Evolutionary conservation across 1,284 basidiomycete genomes (phyloP).

Genomic region (Trichosporon sp.): DNA sequence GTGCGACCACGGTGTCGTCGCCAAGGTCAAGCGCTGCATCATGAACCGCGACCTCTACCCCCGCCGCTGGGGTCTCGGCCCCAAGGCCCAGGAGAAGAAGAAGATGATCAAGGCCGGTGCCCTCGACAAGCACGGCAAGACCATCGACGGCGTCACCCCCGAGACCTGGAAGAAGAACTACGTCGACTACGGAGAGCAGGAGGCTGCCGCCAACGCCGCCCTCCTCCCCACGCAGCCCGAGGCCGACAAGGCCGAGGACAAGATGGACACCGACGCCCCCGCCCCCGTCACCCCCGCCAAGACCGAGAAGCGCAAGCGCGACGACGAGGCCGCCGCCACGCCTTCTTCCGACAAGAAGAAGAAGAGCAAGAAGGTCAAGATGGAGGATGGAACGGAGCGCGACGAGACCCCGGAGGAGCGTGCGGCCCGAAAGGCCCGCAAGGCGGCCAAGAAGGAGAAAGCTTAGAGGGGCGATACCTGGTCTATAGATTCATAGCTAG

Average conservation of each 20-base stretch:
- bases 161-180: slow-evolving; percentile 89
- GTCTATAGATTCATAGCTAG: slow-evolving; percentile 10
- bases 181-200: slow-evolving; percentile 74
- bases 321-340: slow-evolving; percentile 55
- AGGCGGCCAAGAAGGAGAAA: slow-evolving; percentile 53
- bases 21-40: slow-evolving; percentile 98
- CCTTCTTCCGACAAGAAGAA: slow-evolving; percentile 63
- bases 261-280: slow-evolving; percentile 25
- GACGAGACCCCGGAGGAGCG: slow-evolving; percentile 56
- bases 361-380: slow-evolving; percentile 61
- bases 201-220: slow-evolving; percentile 39
- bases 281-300: slow-evolving; percentile 54
- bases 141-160: slow-evolving; percentile 87
- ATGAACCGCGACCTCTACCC: slow-evolving; percentile 99
- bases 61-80: slow-evolving; percentile 96
- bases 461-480: slow-evolving; percentile 16
- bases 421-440: slow-evolving; percentile 51
- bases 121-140: slow-evolving; percentile 93
- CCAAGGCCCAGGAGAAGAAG: slow-evolving; percentile 96
- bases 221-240: slow-evolving; percentile 50
- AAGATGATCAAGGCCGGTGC: slow-evolving; percentile 95
- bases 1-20: slow-evolving; percentile 98
- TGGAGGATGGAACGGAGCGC: slow-evolving; percentile 58
- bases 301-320: slow-evolving; percentile 61
- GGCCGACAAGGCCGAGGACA: slow-evolving; percentile 36